A percentile compares a stretch with the other conserved stretches of the same genome.
Conservation (phyloP, 257 asterid species). For the Nicotiana knightiana region DNA sequence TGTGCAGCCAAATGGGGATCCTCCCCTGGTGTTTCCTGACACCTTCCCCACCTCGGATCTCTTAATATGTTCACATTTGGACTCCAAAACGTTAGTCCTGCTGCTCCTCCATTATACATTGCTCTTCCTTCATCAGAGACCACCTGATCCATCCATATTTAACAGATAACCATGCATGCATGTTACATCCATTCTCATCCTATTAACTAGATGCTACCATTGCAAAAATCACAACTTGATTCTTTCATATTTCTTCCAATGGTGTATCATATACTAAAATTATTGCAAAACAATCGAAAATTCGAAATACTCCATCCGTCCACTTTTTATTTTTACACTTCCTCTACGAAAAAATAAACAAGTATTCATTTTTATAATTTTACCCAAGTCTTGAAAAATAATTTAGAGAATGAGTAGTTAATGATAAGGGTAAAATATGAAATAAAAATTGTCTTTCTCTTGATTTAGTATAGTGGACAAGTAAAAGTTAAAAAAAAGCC, state of each 20-base stretch:
- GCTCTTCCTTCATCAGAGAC: conserved; percentile 91
- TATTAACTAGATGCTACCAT: background rate
- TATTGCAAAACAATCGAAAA: too few species aligned
- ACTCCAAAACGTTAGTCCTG: conserved; percentile 85
- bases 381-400: too few species aligned
- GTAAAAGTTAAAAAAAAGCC: background rate
- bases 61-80: conserved; percentile 88
- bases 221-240: background rate
- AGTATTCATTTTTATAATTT: too few species aligned
- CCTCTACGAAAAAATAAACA: too few species aligned
- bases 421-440: too few species aligned
- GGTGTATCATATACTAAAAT: background rate
- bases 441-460: too few species aligned
- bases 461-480: too few species aligned
- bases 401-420: too few species aligned
- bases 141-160: conserved; percentile 32
- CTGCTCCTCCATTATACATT: conserved; percentile 81
- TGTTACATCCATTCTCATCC: background rate
- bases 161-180: background rate
- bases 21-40: conserved; percentile 92
- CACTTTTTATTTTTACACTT: too few species aligned
- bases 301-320: too few species aligned
- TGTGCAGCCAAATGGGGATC: conserved; percentile 58
- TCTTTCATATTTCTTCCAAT: background rate
- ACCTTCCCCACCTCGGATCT: conserved; percentile 89